A percentile compares a stretch with the other conserved stretches of the same genome.
These are phyloP conservation scores for Ophiostoma australiae DNA, from an alignment of 2,329 filamentous ascomycete species.

Conservation along the genomic window DNA sequence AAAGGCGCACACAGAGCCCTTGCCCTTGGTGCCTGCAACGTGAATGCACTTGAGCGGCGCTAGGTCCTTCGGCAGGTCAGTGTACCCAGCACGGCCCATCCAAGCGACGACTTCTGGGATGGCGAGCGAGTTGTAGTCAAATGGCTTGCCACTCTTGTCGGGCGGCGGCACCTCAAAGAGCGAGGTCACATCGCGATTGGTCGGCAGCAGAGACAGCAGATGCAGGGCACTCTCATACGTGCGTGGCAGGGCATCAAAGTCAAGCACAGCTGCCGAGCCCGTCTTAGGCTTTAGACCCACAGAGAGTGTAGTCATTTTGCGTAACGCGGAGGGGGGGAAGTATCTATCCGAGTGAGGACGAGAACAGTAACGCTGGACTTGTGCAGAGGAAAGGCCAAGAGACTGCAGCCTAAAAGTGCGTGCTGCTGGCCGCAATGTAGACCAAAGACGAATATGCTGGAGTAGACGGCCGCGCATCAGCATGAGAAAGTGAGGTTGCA, in stretches of 20 bases:
- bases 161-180: conserved; percentile 40
- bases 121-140: conserved; percentile 64
- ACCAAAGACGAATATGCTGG: background rate
- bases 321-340: background rate
- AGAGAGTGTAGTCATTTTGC: conserved; percentile 11
- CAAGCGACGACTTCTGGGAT: conserved; percentile 79
- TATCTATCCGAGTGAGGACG: background rate
- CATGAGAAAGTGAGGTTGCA: background rate
- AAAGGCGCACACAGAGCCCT: conserved; percentile 68
- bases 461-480: background rate
- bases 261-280: conserved; percentile 22
- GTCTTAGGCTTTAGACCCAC: conserved; percentile 12
- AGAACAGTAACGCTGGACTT: background rate
- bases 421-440: background rate
- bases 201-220: conserved; percentile 70
- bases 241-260: conserved; percentile 33
- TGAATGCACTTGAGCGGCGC: conserved; percentile 62
- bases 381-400: background rate
- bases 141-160: conserved; percentile 30
- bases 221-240: conserved; percentile 63
- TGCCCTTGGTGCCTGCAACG: conserved; percentile 72
- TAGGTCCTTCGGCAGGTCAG: conserved; percentile 45
- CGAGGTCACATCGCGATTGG: conserved; percentile 63
- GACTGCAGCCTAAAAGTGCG: background rate
- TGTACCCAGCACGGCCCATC: conserved; percentile 70